These are phyloP conservation scores for Exophiala mesophila DNA, from an alignment of 2,329 filamentous ascomycete genomes.

Conservation along the genomic window DNA sequence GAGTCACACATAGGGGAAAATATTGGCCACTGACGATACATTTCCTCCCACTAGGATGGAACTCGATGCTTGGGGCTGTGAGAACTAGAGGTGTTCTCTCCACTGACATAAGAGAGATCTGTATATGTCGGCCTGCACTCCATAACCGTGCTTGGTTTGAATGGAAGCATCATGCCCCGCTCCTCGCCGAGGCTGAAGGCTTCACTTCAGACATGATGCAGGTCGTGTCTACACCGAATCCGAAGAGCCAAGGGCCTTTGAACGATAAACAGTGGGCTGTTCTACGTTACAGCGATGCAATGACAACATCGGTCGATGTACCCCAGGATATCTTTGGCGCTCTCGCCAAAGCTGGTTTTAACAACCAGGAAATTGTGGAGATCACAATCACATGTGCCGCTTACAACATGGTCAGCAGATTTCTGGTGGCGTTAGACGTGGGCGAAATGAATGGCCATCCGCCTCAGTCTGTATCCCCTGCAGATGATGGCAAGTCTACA, in stretches of 20 bases:
- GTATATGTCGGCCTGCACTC: slow-evolving; percentile 73
- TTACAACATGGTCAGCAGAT: slow-evolving; percentile 82
- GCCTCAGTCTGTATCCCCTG: too few species aligned
- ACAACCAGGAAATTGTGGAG: slow-evolving; percentile 71
- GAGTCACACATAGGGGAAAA: too few species aligned
- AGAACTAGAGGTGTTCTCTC: slow-evolving; percentile 47
- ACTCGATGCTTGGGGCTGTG: slow-evolving; percentile 51
- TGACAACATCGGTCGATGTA: slow-evolving; percentile 69
- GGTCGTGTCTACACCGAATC: too few species aligned
- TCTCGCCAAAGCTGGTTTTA: slow-evolving; percentile 55
- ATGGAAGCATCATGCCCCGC: slow-evolving; percentile 70
- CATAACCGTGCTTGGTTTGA: slow-evolving; percentile 79
- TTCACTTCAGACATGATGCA: too few species aligned
- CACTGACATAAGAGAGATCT: slow-evolving; percentile 60
- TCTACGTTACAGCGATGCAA: slow-evolving; percentile 70
- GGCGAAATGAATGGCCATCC: slow-evolving; percentile 37
- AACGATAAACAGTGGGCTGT: slow-evolving; percentile 62
- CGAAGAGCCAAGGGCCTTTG: slow-evolving; percentile 38
- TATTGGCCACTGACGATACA: too few species aligned
- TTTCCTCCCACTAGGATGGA: slow-evolving; percentile 40
- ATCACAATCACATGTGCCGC: slow-evolving; percentile 72
- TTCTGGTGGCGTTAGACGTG: slow-evolving; percentile 73
- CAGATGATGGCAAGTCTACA: too few species aligned
- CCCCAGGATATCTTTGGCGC: slow-evolving; percentile 60
- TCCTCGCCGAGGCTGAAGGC: slow-evolving; percentile 57